A percentile compares a stretch with the other conserved stretches of the same genome.
Conservation (phyloP, 1,284 basidiomycete genomes). For the Trichosporon faecale region DNA sequence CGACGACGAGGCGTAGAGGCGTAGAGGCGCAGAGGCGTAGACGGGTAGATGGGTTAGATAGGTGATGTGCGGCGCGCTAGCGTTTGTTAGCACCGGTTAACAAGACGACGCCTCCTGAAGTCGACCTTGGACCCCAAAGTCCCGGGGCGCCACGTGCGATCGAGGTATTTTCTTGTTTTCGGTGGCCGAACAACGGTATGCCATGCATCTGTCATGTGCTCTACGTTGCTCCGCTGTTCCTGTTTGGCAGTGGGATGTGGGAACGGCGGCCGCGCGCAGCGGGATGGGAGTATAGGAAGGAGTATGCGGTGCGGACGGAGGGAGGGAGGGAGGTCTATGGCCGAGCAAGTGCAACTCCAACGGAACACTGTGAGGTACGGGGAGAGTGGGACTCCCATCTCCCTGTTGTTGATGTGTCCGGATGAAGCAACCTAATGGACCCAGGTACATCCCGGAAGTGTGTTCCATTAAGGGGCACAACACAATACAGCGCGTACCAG, state of each 20-base stretch:
- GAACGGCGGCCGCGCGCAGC: background rate
- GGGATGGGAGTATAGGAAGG: background rate
- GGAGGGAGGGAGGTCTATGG: background rate
- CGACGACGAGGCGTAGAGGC: too few species aligned
- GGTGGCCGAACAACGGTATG: background rate
- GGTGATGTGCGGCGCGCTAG: background rate
- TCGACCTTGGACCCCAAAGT: background rate
- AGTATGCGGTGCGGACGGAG: background rate
- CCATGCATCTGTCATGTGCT: background rate
- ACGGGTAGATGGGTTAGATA: background rate
- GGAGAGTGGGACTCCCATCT: background rate
- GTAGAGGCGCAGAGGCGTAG: too few species aligned
- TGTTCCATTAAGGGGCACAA: background rate
- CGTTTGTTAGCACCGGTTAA: background rate
- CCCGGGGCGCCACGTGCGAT: background rate
- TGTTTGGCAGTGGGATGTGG: background rate
- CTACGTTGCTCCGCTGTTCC: background rate
- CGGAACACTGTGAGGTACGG: background rate
- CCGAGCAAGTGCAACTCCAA: background rate
- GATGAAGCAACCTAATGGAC: background rate
- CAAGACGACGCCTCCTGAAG: background rate
- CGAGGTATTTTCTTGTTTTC: background rate
- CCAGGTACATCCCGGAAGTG: background rate
- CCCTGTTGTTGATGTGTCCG: background rate
- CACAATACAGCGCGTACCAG: too few species aligned